phyloP scores from a whole-genome alignment of 257 asterid species.

The Przewalskia tangutica region DNA sequence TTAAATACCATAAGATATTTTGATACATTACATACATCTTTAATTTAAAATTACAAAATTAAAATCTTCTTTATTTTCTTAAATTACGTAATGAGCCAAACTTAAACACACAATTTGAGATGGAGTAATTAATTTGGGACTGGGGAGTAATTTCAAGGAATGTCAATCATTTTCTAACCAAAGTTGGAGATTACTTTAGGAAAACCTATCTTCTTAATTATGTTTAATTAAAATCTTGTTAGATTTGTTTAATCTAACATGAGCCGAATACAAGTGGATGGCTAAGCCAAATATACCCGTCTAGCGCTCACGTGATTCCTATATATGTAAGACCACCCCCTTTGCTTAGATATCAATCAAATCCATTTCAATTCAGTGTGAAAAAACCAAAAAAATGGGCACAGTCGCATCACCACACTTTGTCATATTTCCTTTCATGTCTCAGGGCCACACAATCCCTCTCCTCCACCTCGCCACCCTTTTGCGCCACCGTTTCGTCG shows the following conservation, averaged over 20 bases:
- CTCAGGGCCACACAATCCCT: conserved; percentile 71
- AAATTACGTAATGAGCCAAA: too few species aligned
- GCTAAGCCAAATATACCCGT: background rate
- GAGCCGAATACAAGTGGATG: background rate
- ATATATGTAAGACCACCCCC: background rate
- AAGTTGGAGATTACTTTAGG: background rate
- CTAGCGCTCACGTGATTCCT: background rate
- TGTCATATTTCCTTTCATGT: conserved; percentile 55
- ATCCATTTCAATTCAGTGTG: background rate
- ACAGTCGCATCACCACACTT: conserved; percentile 40
- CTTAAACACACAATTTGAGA: too few species aligned
- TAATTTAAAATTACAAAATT: too few species aligned
- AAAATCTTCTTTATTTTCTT: too few species aligned
- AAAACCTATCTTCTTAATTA: background rate
- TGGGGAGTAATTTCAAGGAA: too few species aligned
- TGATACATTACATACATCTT: too few species aligned
- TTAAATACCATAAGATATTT: too few species aligned
- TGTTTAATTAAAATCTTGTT: background rate
- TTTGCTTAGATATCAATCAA: background rate
- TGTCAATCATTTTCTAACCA: background rate
- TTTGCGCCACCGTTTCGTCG: conserved; percentile 35
- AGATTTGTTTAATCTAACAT: background rate
- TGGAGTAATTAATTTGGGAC: too few species aligned
- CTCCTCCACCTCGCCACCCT: conserved; percentile 63
- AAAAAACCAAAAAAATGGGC: conserved; percentile 35